Base-by-base conservation (phyloP, 495 filamentous ascomycete genomes). In the Neurospora sp. region DNA sequence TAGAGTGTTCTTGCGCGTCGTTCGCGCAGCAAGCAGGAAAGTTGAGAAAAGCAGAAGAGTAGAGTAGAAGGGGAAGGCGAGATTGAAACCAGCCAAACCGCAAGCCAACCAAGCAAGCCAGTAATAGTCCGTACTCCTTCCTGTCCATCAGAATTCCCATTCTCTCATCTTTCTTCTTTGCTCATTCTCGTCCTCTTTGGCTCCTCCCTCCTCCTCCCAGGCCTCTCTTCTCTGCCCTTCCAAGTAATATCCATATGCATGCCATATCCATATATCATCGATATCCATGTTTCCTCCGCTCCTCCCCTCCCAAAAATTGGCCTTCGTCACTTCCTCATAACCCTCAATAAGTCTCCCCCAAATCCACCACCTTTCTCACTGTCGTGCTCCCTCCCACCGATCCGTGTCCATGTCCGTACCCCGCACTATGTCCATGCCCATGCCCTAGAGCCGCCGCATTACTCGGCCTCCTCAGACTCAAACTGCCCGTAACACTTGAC, bases 261-360 rank as follows among this genome's bases (percentile, higher is more conserved):
- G 27, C 27, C 53, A 61, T 61, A 61, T 35, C 53, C 53, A 35
- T 65, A 65, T 65, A 65, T 65, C 53, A 18, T 65, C 3, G 53
- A 65, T 65, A 65, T 35, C 53, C 53, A 35, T 65, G 53, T 35
- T 65, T 65, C 53, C 27, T 65, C 47, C 53, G 53, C 53, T 61
- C 53, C 53, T 4, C 53, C 14, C 6, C 14, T 45, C 6, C 12
- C 3, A 65, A 61, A 65, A 65, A 7, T 6, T 1, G 1, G 0
- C 14, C 0, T 35, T 59, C 27, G 1, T 35, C 27, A 18, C 6
- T 5, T 35, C 53, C 53, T 65, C 14, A 31, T 65, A 65, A 18
- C 27, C 27, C 6, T 81, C 69, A 86, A 71, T 85, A 86, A 4
- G 83, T 86, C 80, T 86, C 84, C 20, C 84, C 84, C 35, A 86